Evolutionary conservation across 1,139 yeast genomes (phyloP), one percentile per base, ranked within the genome.

Genomic region (Ogataea hybrid): DNA sequence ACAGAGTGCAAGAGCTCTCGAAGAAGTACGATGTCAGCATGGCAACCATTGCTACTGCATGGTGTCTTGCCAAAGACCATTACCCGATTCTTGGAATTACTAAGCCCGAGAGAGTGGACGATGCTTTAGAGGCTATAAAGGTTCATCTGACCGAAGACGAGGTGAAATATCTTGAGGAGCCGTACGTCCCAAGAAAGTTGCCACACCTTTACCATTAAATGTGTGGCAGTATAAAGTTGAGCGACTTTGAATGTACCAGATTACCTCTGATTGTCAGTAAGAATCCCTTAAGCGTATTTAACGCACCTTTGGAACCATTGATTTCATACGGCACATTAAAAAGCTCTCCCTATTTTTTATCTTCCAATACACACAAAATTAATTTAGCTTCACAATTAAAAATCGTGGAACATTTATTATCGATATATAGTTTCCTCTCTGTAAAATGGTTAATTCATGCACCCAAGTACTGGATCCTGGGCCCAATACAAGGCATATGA

Each of bases 31-130:
- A 59, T 14, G 68, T 66, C 17, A 57, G 73, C 7, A 79, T 79
- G 84, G 77, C 82, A 0, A 63, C 64, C 15, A 59, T 80, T 11
- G 69, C 84, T 3, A 67, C 73, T 10, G 77, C 81, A 3, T 81
- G 84, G 82, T 67, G 68, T 3, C 47, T 78, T 8, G 46, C 64
- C 32, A 79, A 79, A 54, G 83, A 82, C 6, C 32, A 43, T 25
- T 44, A 49, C 31, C 74, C 76, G 5, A 69, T 81, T 49, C 73
- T 81, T 11, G 87, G 86, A 0, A 56, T 81, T 40, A 71, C 63
- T 47, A 69, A 71, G 21, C 63, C 62, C 8, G 69, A 66, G 49
- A 65, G 85, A 48, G 70, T 81, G 20, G 76, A 75, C 25, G 84
- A 80, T 51, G 75, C 76, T 3, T 41, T 78, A n/a, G 61, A 54